Evolutionary conservation across 768 basidiomycete genomes (phyloP), one percentile per base, ranked within the genome.

Genomic region (Suillus fuscotomentosus): DNA sequence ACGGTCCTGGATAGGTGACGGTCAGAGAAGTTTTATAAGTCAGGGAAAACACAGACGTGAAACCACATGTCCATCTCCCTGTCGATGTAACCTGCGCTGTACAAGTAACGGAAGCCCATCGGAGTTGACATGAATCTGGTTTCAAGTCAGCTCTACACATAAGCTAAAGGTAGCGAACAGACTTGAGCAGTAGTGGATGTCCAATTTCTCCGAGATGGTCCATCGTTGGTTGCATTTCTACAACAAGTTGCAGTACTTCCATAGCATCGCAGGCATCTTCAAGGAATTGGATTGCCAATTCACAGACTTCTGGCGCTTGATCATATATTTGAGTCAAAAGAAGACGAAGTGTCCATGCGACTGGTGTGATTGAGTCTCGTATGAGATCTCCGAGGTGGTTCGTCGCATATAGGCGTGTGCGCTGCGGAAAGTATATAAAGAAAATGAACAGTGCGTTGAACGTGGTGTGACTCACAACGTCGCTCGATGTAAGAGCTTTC

Each of bases 21-120:
- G n/a, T 70, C 50, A 72, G 67, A 61, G 45, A 20, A 38, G 22
- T n/a, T 22, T 6, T 53, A n/a, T 20, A 7, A 15, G 38, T 22
- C 41, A 22, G 24, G 60, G 17, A 41, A 61, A 31, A 1, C 36
- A 72, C 90, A 70, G 71, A 96, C 97, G 74, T 94, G 88, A 71
- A 97, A 94, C 97, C 97, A 99, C 68, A 88, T 85, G 67, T 99
- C 95, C 85, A 99, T 92, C 75, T 98, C 95, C 54, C 91, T 84
- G 70, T 95, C 91, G 64, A 99, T 96, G 71, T 98, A 98, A 4
- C 91, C 90, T 15, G 93, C 90, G 68, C 94, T 91, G 70, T 92
- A 92, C 5, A 99, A 83, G 75, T 96, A 99, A 6, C 88, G 85
- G 75, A 99, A 99, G 3, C 97, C 97, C 67, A 92, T 87, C 0